Conservation (phyloP, 768 basidiomycete genomes). For the Tephrocybe sp. region DNA sequence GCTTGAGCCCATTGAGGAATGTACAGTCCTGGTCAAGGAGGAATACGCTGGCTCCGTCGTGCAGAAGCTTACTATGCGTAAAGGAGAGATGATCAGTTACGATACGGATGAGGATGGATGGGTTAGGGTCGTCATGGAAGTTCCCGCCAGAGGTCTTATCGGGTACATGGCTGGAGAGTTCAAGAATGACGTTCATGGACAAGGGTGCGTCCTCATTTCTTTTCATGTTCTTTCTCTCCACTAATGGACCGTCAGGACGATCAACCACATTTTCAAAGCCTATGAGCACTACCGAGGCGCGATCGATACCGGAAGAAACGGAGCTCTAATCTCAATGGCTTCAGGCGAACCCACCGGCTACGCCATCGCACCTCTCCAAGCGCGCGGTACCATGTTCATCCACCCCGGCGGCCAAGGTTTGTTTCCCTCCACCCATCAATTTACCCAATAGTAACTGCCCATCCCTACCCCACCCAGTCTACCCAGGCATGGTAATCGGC, state of each 20-base stretch:
- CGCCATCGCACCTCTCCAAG: conserved; percentile 48
- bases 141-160: conserved; percentile 46
- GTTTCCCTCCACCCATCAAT: not conserved
- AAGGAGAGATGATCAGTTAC: conserved; percentile 46
- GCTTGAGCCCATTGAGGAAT: conserved; percentile 48
- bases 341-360: conserved; percentile 45
- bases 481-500: conserved; percentile 51
- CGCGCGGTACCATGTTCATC: conserved; percentile 45
- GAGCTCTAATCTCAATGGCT: conserved; percentile 46
- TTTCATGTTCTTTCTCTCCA: not conserved
- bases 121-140: conserved; percentile 46
- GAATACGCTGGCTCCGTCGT: conserved; percentile 46
- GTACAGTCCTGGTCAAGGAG: conserved; percentile 43
- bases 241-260: conserved; percentile 28
- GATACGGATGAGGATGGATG: conserved; percentile 46
- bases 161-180: conserved; percentile 54
- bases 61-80: conserved; percentile 50
- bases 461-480: no score
- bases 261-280: conserved; percentile 51
- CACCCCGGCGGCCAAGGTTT: conserved; percentile 40
- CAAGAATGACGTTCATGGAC: conserved; percentile 48
- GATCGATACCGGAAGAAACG: conserved; percentile 47
- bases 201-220: conserved; percentile 35
- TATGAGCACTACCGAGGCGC: conserved; percentile 42
- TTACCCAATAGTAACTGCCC: not conserved